These are phyloP conservation scores for Curvularia hawaiiensis DNA, from an alignment of 2,329 filamentous ascomycete genomes.

Conservation along the genomic window DNA sequence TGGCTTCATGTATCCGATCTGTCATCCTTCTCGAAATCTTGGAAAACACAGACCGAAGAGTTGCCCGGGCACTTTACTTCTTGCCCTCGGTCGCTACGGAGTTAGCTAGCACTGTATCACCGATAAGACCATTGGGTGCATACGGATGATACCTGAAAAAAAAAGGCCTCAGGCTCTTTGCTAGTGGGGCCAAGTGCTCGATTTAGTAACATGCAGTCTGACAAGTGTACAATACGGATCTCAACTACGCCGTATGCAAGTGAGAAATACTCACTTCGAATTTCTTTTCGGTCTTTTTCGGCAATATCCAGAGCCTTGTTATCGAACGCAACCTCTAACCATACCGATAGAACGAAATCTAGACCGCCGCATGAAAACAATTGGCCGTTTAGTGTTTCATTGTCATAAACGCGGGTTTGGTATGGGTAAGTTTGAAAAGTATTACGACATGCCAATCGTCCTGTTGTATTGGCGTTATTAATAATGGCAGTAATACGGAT, in stretches of 20 bases:
- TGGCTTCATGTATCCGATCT: neutral
- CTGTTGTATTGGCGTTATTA: neutral
- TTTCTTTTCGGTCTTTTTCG: neutral
- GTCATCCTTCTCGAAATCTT: neutral
- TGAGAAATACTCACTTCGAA: neutral
- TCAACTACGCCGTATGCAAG: neutral
- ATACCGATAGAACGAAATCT: neutral
- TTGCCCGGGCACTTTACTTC: too few species aligned
- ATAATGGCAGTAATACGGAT: neutral
- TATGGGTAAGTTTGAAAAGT: neutral
- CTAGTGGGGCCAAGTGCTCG: neutral
- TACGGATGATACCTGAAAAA: neutral
- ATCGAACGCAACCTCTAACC: neutral
- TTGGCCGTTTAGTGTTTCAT: neutral
- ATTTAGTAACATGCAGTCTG: slow-evolving; percentile 2
- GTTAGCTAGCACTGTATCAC: neutral
- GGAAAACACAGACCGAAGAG: neutral
- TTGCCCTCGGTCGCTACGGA: neutral
- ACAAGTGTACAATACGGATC: neutral
- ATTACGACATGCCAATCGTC: neutral
- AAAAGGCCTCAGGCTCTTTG: neutral
- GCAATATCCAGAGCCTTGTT: neutral
- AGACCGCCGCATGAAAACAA: neutral
- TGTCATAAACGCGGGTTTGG: neutral
- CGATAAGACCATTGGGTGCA: neutral